phyloP scores from a whole-genome alignment of 2,329 filamentous ascomycete species.

The Amauroascus verrucosus region DNA sequence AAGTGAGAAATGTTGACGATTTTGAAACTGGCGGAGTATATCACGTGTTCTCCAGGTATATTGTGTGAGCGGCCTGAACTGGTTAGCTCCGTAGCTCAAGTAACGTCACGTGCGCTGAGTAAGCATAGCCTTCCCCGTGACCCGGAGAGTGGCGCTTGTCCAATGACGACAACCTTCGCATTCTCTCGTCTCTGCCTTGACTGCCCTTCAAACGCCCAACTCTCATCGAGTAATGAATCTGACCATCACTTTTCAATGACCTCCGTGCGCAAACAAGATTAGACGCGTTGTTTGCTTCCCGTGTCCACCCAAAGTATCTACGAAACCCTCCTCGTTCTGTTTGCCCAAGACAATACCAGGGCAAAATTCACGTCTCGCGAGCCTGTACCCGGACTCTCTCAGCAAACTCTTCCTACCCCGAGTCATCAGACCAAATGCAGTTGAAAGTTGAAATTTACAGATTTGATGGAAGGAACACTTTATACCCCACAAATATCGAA shows the following conservation, averaged over 20 bases:
- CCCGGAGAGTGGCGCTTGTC: too few relatives aligned
- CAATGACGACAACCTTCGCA: neutral
- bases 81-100: too few relatives aligned
- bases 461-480: slow-evolving; percentile 9
- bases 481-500: neutral
- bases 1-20: too few relatives aligned
- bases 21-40: too few relatives aligned
- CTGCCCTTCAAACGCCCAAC: neutral
- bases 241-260: too few relatives aligned
- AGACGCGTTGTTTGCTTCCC: too few relatives aligned
- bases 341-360: neutral
- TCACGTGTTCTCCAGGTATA: too few relatives aligned
- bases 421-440: slow-evolving; percentile 8
- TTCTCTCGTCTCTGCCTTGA: neutral
- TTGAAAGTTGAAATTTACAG: neutral
- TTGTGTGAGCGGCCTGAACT: too few relatives aligned
- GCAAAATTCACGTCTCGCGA: neutral
- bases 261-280: too few relatives aligned
- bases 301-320: neutral
- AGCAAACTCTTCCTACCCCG: neutral
- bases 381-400: neutral
- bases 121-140: neutral
- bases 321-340: neutral
- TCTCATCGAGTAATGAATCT: neutral
- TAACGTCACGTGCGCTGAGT: neutral